phyloP scores from a whole-genome alignment of 2,329 filamentous ascomycete genomes.

The Fusarium nisikadoi region DNA sequence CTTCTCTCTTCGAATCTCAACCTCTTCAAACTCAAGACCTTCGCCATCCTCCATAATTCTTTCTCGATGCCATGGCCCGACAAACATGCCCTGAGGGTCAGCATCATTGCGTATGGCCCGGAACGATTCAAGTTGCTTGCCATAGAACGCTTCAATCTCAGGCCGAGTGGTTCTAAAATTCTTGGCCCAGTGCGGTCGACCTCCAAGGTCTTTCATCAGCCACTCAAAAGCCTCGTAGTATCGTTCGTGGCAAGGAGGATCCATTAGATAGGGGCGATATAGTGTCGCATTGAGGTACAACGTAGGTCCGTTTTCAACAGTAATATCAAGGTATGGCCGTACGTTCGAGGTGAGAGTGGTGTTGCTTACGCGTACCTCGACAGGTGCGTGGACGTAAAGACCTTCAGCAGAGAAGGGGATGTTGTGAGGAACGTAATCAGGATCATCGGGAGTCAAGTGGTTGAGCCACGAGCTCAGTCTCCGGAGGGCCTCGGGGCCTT shows the following conservation, averaged over 20 bases:
- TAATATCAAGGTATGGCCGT: constrained; percentile 74
- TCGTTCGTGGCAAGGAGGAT: constrained; percentile 78
- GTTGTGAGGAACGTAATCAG: constrained; percentile 69
- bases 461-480: constrained; percentile 89
- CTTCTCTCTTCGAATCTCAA: constrained; percentile 46
- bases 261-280: constrained; percentile 81
- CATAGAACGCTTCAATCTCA: constrained; percentile 76
- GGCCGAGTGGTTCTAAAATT: constrained; percentile 75
- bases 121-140: constrained; percentile 73
- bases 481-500: constrained; percentile 86
- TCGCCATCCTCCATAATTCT: constrained; percentile 62
- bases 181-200: constrained; percentile 91
- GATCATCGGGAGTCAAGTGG: constrained; percentile 68
- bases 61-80: constrained; percentile 88
- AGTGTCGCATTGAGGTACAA: constrained; percentile 91
- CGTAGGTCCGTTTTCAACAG: constrained; percentile 73
- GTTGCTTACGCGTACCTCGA: constrained; percentile 89
- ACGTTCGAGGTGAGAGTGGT: constrained; percentile 58
- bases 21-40: constrained; percentile 52
- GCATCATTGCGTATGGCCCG: constrained; percentile 73
- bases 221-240: constrained; percentile 94
- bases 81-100: constrained; percentile 87
- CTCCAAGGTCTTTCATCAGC: constrained; percentile 86
- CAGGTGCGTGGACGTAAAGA: constrained; percentile 86
- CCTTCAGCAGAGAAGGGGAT: constrained; percentile 86